phyloP scores from a whole-genome alignment of 2,329 filamentous ascomycete species.

The Samsoniella hepiali region DNA sequence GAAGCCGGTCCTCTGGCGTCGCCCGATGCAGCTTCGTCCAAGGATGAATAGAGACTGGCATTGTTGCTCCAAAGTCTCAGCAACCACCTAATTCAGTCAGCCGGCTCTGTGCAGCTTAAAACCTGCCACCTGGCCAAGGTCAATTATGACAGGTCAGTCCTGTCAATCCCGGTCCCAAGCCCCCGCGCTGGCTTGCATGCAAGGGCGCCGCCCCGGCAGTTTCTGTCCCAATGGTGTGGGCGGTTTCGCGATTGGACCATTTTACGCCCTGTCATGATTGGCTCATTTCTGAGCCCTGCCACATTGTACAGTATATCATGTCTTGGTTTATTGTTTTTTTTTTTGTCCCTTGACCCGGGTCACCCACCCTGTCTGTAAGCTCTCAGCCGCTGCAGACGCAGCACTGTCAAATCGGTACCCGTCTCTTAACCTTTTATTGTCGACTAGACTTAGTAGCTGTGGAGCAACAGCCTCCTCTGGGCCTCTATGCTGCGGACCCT shows the following conservation, averaged over 20 bases:
- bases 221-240: constrained; percentile 15
- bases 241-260: constrained; percentile 11
- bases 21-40: not conserved
- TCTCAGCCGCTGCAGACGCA: constrained; percentile 2
- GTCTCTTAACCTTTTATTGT: too few relatives aligned
- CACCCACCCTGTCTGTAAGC: not conserved
- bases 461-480: not conserved
- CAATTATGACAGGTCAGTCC: constrained; percentile 15
- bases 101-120: constrained; percentile 1
- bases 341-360: not conserved
- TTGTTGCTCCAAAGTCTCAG: not conserved
- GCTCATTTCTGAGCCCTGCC: not conserved
- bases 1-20: not conserved
- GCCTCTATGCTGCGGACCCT: not conserved
- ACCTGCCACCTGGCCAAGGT: not conserved
- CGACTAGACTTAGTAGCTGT: too few relatives aligned
- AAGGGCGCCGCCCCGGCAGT: constrained; percentile 14
- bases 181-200: constrained; percentile 7
- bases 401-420: not conserved
- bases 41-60: not conserved
- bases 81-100: not conserved
- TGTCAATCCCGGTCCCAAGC: not conserved
- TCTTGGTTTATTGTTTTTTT: constrained; percentile 3
- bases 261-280: not conserved
- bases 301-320: not conserved